These are phyloP conservation scores for Ganoderma boninense DNA, from an alignment of 1,284 basidiomycete species.

Conservation along the genomic window DNA sequence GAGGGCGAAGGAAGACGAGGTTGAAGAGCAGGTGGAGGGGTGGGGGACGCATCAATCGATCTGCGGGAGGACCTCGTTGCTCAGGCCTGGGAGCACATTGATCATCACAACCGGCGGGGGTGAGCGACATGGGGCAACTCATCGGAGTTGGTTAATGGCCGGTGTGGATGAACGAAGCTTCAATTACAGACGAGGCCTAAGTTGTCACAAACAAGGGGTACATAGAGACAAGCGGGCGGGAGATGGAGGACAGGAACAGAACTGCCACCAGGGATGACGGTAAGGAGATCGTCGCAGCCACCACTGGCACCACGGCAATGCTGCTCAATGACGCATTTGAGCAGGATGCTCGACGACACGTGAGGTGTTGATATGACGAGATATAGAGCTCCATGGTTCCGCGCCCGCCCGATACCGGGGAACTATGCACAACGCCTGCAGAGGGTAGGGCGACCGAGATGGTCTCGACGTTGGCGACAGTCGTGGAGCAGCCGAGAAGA, in stretches of 20 bases:
- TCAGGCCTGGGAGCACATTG: too few relatives aligned
- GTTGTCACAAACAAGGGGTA: too few relatives aligned
- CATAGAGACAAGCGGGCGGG: too few relatives aligned
- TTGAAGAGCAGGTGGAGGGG: too few relatives aligned
- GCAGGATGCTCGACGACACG: conserved; percentile 96
- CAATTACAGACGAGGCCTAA: too few relatives aligned
- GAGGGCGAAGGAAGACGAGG: too few relatives aligned
- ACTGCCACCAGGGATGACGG: conserved; percentile 94
- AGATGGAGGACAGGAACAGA: conserved; percentile 97
- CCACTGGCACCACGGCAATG: conserved; percentile 96
- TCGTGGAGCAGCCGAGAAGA: conserved; percentile 95
- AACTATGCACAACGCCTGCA: conserved; percentile 97
- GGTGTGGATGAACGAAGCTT: too few relatives aligned
- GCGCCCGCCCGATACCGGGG: conserved; percentile 88
- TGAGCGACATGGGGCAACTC: too few relatives aligned
- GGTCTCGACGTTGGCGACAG: conserved; percentile 98
- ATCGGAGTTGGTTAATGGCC: too few relatives aligned
- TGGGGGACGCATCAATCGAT: too few relatives aligned
- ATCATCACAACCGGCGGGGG: too few relatives aligned
- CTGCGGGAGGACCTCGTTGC: too few relatives aligned
- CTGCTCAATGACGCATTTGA: conserved; percentile 94
- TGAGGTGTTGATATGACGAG: conserved; percentile 98
- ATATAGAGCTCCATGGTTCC: conserved; percentile 96
- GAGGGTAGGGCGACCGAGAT: conserved; percentile 97
- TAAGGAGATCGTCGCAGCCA: conserved; percentile 96